Conservation (phyloP, 2,329 filamentous ascomycete genomes). For the Coleophoma cylindrospora region DNA sequence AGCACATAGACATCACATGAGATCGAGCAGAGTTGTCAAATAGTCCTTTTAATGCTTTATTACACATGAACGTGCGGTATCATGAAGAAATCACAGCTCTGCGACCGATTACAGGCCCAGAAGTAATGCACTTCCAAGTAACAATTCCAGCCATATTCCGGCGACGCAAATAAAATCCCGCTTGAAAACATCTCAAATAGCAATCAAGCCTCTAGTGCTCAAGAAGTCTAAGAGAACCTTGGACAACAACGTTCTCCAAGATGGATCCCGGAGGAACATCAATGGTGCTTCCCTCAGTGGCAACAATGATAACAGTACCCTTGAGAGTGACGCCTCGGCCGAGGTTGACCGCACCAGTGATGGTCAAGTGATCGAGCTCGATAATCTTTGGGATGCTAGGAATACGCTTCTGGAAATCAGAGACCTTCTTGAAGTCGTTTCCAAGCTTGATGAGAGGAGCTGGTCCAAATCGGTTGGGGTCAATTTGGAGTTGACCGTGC, state of each 20-base stretch:
- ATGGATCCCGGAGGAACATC: conserved; percentile 96
- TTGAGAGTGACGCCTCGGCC: conserved; percentile 94
- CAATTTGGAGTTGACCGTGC: conserved; percentile 97
- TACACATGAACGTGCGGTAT: no score
- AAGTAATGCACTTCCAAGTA: no score
- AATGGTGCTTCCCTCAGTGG: conserved; percentile 95
- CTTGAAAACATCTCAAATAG: no score
- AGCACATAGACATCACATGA: no score
- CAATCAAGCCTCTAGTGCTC: conserved; percentile 47
- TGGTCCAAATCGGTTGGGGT: conserved; percentile 91
- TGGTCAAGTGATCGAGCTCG: conserved; percentile 91
- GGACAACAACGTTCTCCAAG: conserved; percentile 97
- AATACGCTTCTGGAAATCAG: conserved; percentile 87
- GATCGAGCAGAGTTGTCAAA: no score
- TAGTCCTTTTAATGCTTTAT: no score
- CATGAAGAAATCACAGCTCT: no score
- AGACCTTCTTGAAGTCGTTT: conserved; percentile 99
- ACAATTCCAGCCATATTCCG: no score
- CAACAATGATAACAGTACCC: conserved; percentile 98
- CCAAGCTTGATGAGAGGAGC: conserved; percentile 98
- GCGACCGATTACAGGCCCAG: no score
- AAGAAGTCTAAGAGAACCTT: conserved; percentile 80
- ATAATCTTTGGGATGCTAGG: conserved; percentile 85
- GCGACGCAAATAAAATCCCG: no score
- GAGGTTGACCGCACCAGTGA: conserved; percentile 95